Percentiles rank a stretch among this genome's conserved stretches.
Conservation (phyloP, 1,284 basidiomycete species). For the Polyporus tsugae region DNA sequence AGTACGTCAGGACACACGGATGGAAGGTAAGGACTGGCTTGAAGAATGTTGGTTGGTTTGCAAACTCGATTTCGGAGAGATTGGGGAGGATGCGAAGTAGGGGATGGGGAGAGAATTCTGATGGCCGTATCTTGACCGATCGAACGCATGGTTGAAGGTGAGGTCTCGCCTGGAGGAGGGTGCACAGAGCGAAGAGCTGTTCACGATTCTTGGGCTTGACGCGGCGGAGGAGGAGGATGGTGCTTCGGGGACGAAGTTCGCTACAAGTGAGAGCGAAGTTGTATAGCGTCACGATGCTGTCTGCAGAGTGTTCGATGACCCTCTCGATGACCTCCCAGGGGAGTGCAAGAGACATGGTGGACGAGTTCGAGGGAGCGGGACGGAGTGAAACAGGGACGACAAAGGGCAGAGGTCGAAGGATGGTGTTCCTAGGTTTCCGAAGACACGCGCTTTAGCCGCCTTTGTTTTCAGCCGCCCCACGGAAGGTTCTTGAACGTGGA, state of each 20-base stretch:
- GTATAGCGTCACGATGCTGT: neutral
- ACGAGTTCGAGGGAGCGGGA: slow-evolving; percentile 61
- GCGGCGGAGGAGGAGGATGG: neutral
- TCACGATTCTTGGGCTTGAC: neutral
- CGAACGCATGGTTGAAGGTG: neutral
- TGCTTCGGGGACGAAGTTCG: neutral
- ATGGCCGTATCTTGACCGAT: neutral
- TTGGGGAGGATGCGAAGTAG: neutral
- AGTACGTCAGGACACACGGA: neutral
- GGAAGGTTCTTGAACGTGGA: no score
- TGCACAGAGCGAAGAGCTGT: neutral
- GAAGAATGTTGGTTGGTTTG: no score
- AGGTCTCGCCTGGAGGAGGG: neutral
- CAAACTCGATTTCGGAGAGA: neutral
- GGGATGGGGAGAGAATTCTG: neutral
- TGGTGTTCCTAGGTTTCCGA: no score
- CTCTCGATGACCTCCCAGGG: slow-evolving; percentile 6
- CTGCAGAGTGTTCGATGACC: neutral
- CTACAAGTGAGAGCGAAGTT: neutral
- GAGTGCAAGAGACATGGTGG: neutral
- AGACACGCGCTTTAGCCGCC: no score
- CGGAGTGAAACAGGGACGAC: neutral
- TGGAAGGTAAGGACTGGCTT: neutral
- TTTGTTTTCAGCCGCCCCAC: no score
- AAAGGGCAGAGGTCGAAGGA: no score